Base-by-base conservation (phyloP, 208 protist genomes). In the Strigomonas oncopelti region DNA sequence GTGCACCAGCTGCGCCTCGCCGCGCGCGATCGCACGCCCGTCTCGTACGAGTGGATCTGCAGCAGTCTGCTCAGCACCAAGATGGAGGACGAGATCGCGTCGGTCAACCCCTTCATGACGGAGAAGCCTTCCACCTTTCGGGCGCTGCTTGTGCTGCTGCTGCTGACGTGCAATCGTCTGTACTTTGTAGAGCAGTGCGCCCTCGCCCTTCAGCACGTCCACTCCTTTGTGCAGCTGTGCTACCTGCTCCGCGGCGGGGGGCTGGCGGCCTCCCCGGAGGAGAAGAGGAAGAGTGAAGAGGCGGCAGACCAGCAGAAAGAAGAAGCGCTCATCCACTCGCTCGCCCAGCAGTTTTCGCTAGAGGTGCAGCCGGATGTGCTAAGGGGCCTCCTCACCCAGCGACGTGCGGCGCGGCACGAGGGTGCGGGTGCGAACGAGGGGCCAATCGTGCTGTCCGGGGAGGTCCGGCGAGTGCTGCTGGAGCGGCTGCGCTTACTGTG, bases 51-150 rank as follows among this genome's bases (percentile, higher is more conserved):
- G 61, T 91, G 81, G 81, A 70, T 93, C 0, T 81, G 77, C 27
- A 70, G 82, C 5, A 68, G 63, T 0, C 70, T 91, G 52, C 68
- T 93, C 27, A 90, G 84, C 65, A 83, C 77, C 20, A 69, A 66
- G 25, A 62, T 85, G 25, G 74, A 72, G 52, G 27, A 45, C 0
- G 90, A 96, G 65, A 56, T 96, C n/a, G 42, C 24, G 18, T 58
- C 65, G 25, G 65, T 84, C 36, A 96, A 96, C 72, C 81, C 78
- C 7, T 91, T 85, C 71, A 77, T 92, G 57, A 55, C 67, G 77
- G 22, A 73, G 56, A 25, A 63, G 71, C 22, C 32, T 42, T 7
- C 69, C 51, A 24, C 27, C 18, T 57, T 32, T 18, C 22, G 74
- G 29, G 67, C 74, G 27, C 74, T 81, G 48, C 62, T 91, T 31